phyloP scores from a whole-genome alignment of 164 flowering plant species.

The Umbilicus rupestris region DNA sequence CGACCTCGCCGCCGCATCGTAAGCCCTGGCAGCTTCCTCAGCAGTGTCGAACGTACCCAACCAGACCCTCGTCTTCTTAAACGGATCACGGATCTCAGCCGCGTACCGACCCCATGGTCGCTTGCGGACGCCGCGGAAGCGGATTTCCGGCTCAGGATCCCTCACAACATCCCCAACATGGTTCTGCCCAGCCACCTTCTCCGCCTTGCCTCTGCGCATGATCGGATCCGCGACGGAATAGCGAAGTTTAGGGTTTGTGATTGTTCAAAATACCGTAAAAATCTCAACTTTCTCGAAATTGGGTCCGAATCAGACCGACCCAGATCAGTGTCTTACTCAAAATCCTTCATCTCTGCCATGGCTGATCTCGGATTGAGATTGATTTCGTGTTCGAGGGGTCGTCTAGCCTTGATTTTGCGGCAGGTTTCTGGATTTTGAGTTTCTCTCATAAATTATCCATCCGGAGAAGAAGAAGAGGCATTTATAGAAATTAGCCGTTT shows the following conservation, averaged over 20 bases:
- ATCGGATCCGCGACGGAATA: neutral
- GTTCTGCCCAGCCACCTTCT: neutral
- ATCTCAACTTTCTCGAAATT: neutral
- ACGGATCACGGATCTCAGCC: slow-evolving; percentile 79
- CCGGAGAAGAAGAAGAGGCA: too few species aligned
- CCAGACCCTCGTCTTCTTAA: slow-evolving; percentile 81
- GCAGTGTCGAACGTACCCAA: slow-evolving; percentile 82
- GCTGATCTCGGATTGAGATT: too few species aligned
- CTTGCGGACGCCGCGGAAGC: slow-evolving; percentile 65
- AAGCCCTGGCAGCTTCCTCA: slow-evolving; percentile 72
- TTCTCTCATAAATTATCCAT: too few species aligned
- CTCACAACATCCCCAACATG: neutral
- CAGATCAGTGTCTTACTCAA: too few species aligned
- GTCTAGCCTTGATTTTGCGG: too few species aligned
- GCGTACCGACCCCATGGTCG: slow-evolving; percentile 84
- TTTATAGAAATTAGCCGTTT: too few species aligned
- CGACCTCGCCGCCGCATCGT: slow-evolving; percentile 61
- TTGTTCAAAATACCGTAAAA: neutral
- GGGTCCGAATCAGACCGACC: neutral
- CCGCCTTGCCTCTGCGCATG: slow-evolving; percentile 4
- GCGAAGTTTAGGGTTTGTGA: neutral
- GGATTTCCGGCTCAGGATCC: slow-evolving; percentile 18
- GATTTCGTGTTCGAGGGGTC: too few species aligned
- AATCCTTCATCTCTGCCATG: too few species aligned
- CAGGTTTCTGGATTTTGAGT: too few species aligned